These are phyloP conservation scores for Chaetomidium leptoderma DNA, from an alignment of 495 filamentous ascomycete species.

Conservation along the genomic window DNA sequence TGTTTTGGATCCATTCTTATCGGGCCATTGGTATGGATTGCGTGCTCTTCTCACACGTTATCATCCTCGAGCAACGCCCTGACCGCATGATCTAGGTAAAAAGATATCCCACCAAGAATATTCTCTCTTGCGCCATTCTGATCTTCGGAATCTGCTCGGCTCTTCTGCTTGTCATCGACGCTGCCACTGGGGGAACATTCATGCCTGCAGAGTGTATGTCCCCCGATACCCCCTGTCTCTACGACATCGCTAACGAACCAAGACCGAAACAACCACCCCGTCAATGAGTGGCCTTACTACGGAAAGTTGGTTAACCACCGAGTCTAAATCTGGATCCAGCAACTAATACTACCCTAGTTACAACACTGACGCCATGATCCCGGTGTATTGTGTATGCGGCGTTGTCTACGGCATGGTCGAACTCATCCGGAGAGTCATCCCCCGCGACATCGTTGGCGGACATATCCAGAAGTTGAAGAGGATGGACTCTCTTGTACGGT, in stretches of 20 bases:
- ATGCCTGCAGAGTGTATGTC: slow-evolving; percentile 26
- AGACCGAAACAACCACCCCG: slow-evolving; percentile 25
- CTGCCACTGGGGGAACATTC: slow-evolving; percentile 38
- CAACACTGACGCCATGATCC: slow-evolving; percentile 43
- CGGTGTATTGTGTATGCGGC: slow-evolving; percentile 38
- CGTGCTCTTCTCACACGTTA: not conserved
- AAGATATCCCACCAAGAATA: slow-evolving; percentile 38
- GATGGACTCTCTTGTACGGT: slow-evolving; percentile 39
- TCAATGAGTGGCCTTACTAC: slow-evolving; percentile 38
- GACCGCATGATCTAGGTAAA: slow-evolving; percentile 21
- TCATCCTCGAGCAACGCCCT: not conserved
- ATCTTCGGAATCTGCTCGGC: slow-evolving; percentile 41
- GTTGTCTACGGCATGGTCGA: slow-evolving; percentile 46
- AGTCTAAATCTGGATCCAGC: too few species aligned
- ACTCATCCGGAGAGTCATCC: slow-evolving; percentile 43
- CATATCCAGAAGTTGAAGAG: slow-evolving; percentile 41
- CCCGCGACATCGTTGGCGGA: slow-evolving; percentile 45
- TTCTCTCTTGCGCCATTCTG: slow-evolving; percentile 36
- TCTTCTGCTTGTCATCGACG: slow-evolving; percentile 37
- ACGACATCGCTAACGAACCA: not conserved
- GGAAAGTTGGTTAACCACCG: slow-evolving; percentile 19
- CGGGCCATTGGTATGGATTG: slow-evolving; percentile 34
- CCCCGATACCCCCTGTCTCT: not conserved
- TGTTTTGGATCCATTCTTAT: slow-evolving; percentile 47
- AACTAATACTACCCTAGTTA: slow-evolving; percentile 16